phyloP scores from a whole-genome alignment of 441 rosid genomes.

The Populus hybrid region DNA sequence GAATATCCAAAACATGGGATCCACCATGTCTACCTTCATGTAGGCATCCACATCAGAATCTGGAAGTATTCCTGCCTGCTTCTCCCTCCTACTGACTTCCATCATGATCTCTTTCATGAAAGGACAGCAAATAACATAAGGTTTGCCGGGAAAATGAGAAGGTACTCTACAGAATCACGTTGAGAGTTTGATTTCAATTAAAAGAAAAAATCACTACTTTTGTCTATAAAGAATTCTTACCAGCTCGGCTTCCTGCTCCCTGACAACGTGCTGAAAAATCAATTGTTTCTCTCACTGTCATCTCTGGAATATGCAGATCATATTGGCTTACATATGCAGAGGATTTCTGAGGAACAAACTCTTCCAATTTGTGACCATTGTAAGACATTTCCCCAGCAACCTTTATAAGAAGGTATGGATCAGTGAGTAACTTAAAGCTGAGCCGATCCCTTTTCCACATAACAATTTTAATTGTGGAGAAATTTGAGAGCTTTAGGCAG shows the following conservation, averaged over 20 bases:
- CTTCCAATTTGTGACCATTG: conserved; percentile 17
- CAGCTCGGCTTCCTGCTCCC: conserved; percentile 23
- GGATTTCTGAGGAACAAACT: conserved; percentile 24
- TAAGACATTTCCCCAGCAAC: conserved; percentile 17
- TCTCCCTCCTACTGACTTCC: conserved; percentile 26
- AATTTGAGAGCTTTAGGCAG: too few relatives aligned
- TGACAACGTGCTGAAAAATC: conserved; percentile 28
- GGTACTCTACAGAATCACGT: background rate
- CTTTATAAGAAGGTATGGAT: background rate
- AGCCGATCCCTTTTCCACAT: background rate
- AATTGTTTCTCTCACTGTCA: conserved; percentile 27
- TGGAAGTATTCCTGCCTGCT: conserved; percentile 17
- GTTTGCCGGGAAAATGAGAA: background rate
- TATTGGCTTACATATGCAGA: conserved; percentile 29
- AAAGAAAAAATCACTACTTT: background rate
- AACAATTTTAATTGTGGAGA: too few relatives aligned
- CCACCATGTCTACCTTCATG: conserved; percentile 22
- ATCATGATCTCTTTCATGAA: conserved; percentile 12
- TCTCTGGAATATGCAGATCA: conserved; percentile 25
- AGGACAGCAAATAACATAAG: background rate
- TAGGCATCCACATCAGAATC: conserved; percentile 28
- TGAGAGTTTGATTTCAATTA: background rate
- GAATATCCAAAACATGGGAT: background rate
- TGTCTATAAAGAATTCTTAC: background rate
- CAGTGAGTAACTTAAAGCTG: background rate